Evolutionary conservation across 2,329 filamentous ascomycete species (phyloP), one percentile per base, ranked within the genome.

Genomic region (Aspergillus arachidicola): DNA sequence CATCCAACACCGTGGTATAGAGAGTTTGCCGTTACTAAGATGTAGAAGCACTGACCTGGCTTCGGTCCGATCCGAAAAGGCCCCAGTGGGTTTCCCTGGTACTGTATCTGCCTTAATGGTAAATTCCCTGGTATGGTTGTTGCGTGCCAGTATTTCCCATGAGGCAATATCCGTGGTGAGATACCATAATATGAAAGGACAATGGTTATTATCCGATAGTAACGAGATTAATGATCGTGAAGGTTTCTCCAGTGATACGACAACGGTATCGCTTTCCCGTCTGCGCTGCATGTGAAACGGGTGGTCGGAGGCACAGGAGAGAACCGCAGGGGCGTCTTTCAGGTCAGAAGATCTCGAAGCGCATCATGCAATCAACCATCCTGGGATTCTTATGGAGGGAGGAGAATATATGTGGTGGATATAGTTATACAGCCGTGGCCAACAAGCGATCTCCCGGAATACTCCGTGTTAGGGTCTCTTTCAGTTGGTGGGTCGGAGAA

Each of bases 11-110:
- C 12, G 34, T 38, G 34, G 34, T 36, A 43, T n/a, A 19, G 19
- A 6, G 9, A 23, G 12, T 21, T 45, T 45, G 19, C 41, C n/a
- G 19, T n/a, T 45, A 23, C 21, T 21, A 28, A 12, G 3, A 21
- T 26, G 14, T 36, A 6, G 30, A 54, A 36, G 51, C 51, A 26
- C 51, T 38, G n/a, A 6, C 34, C 19, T 43, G 32, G 28, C 46
- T 59, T 66, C 68, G 68, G 66, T 61, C 68, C 66, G 68, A 62
- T 66, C 68, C 66, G 66, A 64, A 60, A 45, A 45, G 45, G 38
- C 62, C 50, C 64, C 57, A 64, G 59, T 63, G 11, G 28, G 60
- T 63, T 41, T 66, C 64, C 66, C 64, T 63, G 66, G 66, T 60
- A 58, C 59, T 16, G 55, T 56, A 41, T 16, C 12, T 36, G 28